Evolutionary conservation across 306 rosid genomes (phyloP).

Genomic region (Cicer judaicum): DNA sequence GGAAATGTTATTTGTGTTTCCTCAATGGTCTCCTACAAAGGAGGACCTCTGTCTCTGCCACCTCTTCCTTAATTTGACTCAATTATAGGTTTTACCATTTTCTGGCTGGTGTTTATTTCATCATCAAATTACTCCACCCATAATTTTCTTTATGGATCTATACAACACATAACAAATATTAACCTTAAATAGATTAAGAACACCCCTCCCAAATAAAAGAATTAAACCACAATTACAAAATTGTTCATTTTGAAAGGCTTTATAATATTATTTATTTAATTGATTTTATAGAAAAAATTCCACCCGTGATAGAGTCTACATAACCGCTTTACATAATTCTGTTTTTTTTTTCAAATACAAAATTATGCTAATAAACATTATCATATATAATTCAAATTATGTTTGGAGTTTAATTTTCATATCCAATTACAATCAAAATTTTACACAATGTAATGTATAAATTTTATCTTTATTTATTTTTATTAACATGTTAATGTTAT

Average conservation of each 20-base stretch:
- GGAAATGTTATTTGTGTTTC: constrained; percentile 42
- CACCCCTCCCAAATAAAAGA: not conserved
- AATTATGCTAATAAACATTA: too few species aligned
- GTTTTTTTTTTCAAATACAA: too few species aligned
- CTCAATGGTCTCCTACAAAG: constrained; percentile 58
- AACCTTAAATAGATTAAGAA: constrained; percentile 26
- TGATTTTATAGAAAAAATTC: too few species aligned
- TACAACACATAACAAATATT: constrained; percentile 17
- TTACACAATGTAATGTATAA: too few species aligned
- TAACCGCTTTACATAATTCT: not conserved
- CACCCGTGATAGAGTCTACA: not conserved
- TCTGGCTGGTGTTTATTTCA: constrained; percentile 41
- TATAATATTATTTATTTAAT: not conserved
- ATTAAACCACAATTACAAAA: not conserved
- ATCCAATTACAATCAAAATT: too few species aligned
- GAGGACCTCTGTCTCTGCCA: constrained; percentile 47
- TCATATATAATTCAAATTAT: too few species aligned
- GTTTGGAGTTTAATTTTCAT: too few species aligned
- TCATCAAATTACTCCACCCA: not conserved
- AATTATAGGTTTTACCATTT: constrained; percentile 60
- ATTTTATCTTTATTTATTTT: too few species aligned
- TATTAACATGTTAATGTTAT: too few species aligned
- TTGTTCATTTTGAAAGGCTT: not conserved
- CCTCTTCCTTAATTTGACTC: constrained; percentile 53
- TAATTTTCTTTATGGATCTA: not conserved